phyloP scores from a whole-genome alignment of 1,284 basidiomycete species.

The Ustilago vetiveriae region DNA sequence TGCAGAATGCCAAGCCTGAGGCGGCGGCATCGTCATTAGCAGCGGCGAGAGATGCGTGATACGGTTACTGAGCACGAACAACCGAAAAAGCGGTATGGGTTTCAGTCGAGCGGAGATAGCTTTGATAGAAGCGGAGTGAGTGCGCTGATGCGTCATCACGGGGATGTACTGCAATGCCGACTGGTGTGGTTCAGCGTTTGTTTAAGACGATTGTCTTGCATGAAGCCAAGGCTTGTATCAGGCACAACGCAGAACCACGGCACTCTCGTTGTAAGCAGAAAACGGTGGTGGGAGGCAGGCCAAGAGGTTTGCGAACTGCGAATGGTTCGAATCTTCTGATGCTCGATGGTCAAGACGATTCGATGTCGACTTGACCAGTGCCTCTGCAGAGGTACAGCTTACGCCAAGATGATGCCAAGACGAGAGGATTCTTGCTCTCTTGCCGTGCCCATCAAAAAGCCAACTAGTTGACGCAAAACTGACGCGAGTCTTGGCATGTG shows the following conservation, averaged over 20 bases:
- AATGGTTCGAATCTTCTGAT: slow-evolving; percentile 5
- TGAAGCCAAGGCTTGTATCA: slow-evolving; percentile 13
- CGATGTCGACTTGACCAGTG: background rate
- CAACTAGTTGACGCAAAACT: slow-evolving; percentile 3
- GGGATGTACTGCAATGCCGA: background rate
- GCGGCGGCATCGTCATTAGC: slow-evolving; percentile 22
- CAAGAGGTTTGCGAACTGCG: slow-evolving; percentile 4
- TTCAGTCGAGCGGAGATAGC: slow-evolving; percentile 1
- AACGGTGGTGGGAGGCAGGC: too few relatives aligned
- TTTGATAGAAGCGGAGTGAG: slow-evolving; percentile 2
- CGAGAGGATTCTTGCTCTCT: slow-evolving; percentile 33
- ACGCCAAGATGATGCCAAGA: slow-evolving; percentile 21
- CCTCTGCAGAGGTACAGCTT: background rate
- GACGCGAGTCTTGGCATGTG: slow-evolving; percentile 33
- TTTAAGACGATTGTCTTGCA: too few relatives aligned
- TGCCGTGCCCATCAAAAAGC: background rate
- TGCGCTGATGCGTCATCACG: slow-evolving; percentile 17
- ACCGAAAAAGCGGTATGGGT: too few relatives aligned
- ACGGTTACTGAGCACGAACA: too few relatives aligned
- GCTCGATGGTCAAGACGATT: background rate
- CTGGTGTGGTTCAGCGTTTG: too few relatives aligned
- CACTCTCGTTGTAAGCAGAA: too few relatives aligned
- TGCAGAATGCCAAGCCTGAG: slow-evolving; percentile 30
- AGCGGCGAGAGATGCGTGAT: slow-evolving; percentile 2
- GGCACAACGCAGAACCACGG: slow-evolving; percentile 1